Evolutionary conservation across 2,329 filamentous ascomycete species (phyloP).

Genomic region (Claviceps africana): DNA sequence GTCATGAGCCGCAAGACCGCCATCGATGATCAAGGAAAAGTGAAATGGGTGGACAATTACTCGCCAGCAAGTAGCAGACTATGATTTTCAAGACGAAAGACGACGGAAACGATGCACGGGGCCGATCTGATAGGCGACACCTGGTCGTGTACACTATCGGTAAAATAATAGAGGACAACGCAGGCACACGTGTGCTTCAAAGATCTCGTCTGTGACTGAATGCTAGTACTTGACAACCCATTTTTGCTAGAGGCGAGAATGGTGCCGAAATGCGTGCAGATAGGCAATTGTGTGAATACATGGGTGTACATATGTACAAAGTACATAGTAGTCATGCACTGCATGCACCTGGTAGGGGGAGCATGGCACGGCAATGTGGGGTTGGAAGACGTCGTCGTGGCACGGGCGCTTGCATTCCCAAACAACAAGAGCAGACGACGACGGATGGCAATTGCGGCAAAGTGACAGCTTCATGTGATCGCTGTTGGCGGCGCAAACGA

Average conservation of each 20-base stretch:
- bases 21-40: slow-evolving; percentile 28
- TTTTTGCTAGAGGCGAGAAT: background rate
- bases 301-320: no score
- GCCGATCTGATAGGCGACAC: background rate
- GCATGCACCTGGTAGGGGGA: background rate
- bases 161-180: background rate
- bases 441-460: background rate
- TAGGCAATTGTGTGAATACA: background rate
- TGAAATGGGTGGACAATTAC: slow-evolving; percentile 22
- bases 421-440: background rate
- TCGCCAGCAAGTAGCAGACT: slow-evolving; percentile 18
- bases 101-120: background rate
- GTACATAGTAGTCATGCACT: background rate
- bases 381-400: background rate
- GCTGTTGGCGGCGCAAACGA: background rate
- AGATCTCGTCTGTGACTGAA: background rate
- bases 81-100: slow-evolving; percentile 9
- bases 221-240: background rate
- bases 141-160: background rate
- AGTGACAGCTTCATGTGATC: background rate
- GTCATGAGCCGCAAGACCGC: slow-evolving; percentile 50
- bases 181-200: background rate
- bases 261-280: background rate
- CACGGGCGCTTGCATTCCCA: background rate
- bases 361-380: background rate